Percentiles rank a stretch among this genome's conserved stretches.
Conservation (phyloP, 148 eudicot genomes). For the Nepenthes gracilis region DNA sequence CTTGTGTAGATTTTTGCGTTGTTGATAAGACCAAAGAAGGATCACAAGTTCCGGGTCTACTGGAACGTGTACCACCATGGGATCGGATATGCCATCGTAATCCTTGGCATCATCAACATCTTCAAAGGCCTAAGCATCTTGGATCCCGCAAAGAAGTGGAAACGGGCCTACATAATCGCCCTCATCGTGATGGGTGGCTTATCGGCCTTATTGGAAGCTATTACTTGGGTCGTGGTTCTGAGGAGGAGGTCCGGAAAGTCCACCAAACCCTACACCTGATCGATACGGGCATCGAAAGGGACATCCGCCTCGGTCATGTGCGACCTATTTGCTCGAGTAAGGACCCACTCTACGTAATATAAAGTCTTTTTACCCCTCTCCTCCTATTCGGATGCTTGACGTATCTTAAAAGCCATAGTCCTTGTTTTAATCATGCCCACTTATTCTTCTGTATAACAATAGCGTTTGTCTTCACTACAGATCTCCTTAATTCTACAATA, state of each 20-base stretch:
- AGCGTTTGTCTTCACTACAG: too few species aligned
- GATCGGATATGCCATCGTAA: slow-evolving; percentile 58
- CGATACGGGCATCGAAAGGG: not conserved
- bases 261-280: slow-evolving; percentile 62
- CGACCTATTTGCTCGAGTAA: too few species aligned
- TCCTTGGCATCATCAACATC: slow-evolving; percentile 73
- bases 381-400: too few species aligned
- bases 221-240: slow-evolving; percentile 64
- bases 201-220: slow-evolving; percentile 49
- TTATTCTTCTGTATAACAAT: too few species aligned
- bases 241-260: slow-evolving; percentile 48
- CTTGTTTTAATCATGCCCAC: too few species aligned
- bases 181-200: slow-evolving; percentile 46
- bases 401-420: too few species aligned
- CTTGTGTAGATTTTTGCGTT: slow-evolving; percentile 58
- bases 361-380: too few species aligned
- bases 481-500: too few species aligned
- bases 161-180: slow-evolving; percentile 36
- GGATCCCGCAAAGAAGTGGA: slow-evolving; percentile 71
- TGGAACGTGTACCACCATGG: slow-evolving; percentile 87
- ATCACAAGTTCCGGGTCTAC: slow-evolving; percentile 71
- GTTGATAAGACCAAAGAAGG: slow-evolving; percentile 76
- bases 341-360: too few species aligned
- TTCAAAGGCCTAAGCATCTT: slow-evolving; percentile 83
- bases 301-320: too few species aligned